Evolutionary conservation across 78 protist species (phyloP).

Genomic region (Carpediemonas membranifera): DNA sequence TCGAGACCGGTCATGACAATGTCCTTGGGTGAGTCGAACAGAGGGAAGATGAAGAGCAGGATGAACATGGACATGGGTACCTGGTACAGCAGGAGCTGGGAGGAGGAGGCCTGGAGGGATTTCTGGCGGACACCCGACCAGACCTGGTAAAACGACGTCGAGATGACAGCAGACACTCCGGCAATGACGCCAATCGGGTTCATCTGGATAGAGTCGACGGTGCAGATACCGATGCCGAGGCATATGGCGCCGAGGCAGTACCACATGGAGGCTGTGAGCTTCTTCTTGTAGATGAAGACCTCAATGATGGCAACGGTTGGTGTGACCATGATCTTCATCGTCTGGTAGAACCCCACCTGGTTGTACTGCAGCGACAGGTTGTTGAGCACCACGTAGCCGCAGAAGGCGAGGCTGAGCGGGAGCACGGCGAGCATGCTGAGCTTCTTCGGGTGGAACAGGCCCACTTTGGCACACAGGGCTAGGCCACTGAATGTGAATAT

Average conservation of each 20-base stretch:
- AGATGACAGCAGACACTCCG: not conserved
- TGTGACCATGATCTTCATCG: not conserved
- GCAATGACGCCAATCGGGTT: not conserved
- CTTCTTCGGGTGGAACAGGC: not conserved
- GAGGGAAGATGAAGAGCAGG: not conserved
- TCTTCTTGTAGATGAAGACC: not conserved
- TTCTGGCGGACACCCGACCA: conserved; percentile 1
- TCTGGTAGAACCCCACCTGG: not conserved
- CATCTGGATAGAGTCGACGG: not conserved
- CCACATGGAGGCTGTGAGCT: not conserved
- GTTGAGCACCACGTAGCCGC: not conserved
- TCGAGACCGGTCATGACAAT: not conserved
- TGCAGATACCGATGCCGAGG: not conserved
- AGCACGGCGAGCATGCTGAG: not conserved
- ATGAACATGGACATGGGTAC: not conserved
- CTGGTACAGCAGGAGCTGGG: not conserved
- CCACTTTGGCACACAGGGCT: not conserved
- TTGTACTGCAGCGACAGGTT: not conserved
- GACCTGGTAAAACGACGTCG: not conserved
- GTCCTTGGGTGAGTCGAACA: not conserved
- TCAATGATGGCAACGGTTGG: not conserved
- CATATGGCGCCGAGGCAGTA: not conserved
- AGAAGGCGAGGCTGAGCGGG: not conserved
- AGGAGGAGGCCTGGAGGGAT: not conserved
- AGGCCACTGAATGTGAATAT: not conserved